Conservation (phyloP, 371 early-diverging fungal species). For the Mucor indicus region DNA sequence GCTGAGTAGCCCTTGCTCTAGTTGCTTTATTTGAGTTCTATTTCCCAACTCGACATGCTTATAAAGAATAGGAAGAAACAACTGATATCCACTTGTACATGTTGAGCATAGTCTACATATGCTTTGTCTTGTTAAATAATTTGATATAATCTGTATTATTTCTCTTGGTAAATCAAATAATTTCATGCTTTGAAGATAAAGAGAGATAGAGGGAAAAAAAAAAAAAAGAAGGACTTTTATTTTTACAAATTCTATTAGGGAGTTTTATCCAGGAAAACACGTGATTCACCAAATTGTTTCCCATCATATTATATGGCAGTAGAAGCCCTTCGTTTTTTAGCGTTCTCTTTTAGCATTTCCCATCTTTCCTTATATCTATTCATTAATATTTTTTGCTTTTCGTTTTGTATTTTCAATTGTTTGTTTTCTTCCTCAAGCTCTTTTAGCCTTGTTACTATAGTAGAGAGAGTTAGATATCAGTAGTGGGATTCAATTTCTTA, state of each 20-base stretch:
- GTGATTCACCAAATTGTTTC: no score
- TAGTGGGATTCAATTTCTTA: no score
- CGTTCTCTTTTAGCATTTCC: slow-evolving; percentile 87
- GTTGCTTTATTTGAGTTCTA: slow-evolving; percentile 29
- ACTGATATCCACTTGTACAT: slow-evolving; percentile 19
- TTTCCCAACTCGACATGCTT: slow-evolving; percentile 30
- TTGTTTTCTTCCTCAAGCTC: slow-evolving; percentile 65
- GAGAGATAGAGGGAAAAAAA: no score
- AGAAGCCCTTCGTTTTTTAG: slow-evolving; percentile 57
- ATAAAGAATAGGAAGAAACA: slow-evolving; percentile 37
- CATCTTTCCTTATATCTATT: slow-evolving; percentile 83
- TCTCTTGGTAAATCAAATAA: slow-evolving; percentile 29
- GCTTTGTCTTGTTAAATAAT: slow-evolving; percentile 17
- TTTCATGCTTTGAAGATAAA: slow-evolving; percentile 18
- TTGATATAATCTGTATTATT: slow-evolving; percentile 20
- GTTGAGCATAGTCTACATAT: slow-evolving; percentile 31
- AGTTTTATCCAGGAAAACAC: no score
- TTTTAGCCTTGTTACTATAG: slow-evolving; percentile 29
- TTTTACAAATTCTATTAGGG: no score
- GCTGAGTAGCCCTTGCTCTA: slow-evolving; percentile 19
- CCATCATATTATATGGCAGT: no score
- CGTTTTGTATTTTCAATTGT: slow-evolving; percentile 44
- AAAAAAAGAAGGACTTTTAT: no score
- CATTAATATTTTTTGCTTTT: slow-evolving; percentile 54
- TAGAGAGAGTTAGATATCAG: neutral